These are phyloP conservation scores for Apodospora peruviana DNA, from an alignment of 495 filamentous ascomycete species.

Conservation along the genomic window DNA sequence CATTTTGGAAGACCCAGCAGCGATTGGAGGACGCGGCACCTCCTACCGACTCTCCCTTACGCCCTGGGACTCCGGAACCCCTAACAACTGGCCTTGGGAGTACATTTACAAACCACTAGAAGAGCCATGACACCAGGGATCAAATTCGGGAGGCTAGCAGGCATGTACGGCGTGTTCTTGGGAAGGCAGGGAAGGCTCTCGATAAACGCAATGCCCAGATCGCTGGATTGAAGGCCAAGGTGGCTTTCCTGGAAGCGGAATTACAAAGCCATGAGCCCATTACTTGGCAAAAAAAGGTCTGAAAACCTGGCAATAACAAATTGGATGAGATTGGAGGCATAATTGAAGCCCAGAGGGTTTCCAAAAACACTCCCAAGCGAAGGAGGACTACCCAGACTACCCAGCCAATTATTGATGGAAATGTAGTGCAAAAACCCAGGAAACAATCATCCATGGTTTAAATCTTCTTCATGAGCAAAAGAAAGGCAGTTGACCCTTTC, in stretches of 20 bases:
- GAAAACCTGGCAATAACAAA: not conserved
- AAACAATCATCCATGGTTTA: not conserved
- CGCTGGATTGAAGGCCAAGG: not conserved
- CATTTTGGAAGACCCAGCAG: conserved; percentile 4
- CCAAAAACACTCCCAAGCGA: not conserved
- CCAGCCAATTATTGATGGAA: not conserved
- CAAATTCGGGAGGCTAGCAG: not conserved
- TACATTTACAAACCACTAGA: not conserved
- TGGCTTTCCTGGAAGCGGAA: not conserved
- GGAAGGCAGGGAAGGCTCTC: not conserved
- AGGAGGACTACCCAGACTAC: too few species aligned
- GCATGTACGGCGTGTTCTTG: not conserved
- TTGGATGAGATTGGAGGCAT: not conserved
- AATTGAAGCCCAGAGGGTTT: not conserved
- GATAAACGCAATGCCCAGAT: not conserved
- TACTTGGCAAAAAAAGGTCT: not conserved
- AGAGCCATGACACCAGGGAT: not conserved
- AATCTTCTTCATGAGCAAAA: not conserved
- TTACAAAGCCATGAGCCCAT: not conserved
- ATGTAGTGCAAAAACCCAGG: not conserved
- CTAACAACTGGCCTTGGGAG: not conserved
- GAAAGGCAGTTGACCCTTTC: not conserved
- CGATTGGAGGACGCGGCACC: not conserved
- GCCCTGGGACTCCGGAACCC: too few species aligned
- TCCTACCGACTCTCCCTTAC: too few species aligned